Evolutionary conservation across 805 yeast species (phyloP).

Genomic region (Lachancea meyersii): DNA sequence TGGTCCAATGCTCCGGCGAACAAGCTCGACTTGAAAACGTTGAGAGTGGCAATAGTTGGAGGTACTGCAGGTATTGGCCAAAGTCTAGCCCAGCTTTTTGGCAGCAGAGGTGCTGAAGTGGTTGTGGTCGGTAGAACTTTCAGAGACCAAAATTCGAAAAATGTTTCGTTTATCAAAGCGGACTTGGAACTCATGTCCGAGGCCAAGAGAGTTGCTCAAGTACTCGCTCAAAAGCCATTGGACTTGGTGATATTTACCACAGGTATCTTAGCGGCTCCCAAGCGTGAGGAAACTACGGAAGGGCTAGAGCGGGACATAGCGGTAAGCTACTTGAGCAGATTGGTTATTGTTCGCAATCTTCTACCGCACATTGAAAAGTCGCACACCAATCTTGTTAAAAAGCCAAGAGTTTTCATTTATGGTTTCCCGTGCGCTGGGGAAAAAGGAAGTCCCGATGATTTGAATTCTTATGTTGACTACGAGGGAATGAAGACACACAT

Average conservation of each 20-base stretch:
- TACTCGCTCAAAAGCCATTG: conserved; percentile 17
- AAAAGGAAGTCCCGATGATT: conserved; percentile 32
- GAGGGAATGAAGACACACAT: conserved; percentile 30
- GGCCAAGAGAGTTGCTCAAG: conserved; percentile 21
- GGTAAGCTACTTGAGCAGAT: conserved; percentile 34
- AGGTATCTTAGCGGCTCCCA: conserved; percentile 34
- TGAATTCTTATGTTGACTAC: conserved; percentile 33
- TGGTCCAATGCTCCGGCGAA: conserved; percentile 1
- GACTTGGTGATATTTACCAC: conserved; percentile 35
- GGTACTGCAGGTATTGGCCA: conserved; percentile 39
- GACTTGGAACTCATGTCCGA: conserved; percentile 32
- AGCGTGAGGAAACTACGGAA: conserved; percentile 32
- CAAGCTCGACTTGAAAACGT: background rate
- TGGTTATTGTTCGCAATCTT: conserved; percentile 27
- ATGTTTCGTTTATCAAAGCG: conserved; percentile 30
- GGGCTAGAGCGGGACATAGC: conserved; percentile 38
- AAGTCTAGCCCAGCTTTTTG: conserved; percentile 28
- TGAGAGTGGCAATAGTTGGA: conserved; percentile 31
- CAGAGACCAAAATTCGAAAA: conserved; percentile 24
- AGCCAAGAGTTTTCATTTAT: conserved; percentile 35
- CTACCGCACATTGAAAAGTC: conserved; percentile 14
- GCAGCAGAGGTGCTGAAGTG: conserved; percentile 26
- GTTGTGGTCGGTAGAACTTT: conserved; percentile 35
- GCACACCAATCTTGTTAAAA: background rate
- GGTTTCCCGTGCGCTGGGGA: conserved; percentile 36